A percentile compares a stretch with the other conserved stretches of the same genome.
phyloP scores from a whole-genome alignment of 1,284 basidiomycete species.

The Coriolopsis trogii region DNA sequence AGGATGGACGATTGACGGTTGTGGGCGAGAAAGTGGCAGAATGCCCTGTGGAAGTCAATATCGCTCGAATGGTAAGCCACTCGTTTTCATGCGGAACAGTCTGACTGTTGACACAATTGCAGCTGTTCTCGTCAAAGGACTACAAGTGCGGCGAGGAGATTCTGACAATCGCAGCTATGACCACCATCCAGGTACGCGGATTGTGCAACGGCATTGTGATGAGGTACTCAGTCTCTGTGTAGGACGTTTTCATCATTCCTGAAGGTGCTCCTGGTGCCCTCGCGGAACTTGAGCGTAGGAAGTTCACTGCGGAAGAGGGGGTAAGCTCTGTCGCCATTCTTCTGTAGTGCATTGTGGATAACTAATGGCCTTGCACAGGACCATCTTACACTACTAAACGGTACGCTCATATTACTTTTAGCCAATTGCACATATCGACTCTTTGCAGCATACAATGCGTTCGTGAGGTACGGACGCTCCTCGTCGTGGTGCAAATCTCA shows the following conservation, averaged over 20 bases:
- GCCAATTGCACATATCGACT: neutral
- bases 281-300: constrained; percentile 88
- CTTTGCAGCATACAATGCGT: constrained; percentile 85
- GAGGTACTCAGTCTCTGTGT: neutral
- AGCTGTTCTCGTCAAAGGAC: constrained; percentile 87
- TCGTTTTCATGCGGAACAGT: constrained; percentile 20
- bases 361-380: constrained; percentile 53
- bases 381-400: constrained; percentile 89
- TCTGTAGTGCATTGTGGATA: neutral
- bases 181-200: constrained; percentile 73
- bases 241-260: constrained; percentile 89
- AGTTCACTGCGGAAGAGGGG: constrained; percentile 97
- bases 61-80: constrained; percentile 71
- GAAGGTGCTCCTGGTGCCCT: constrained; percentile 84
- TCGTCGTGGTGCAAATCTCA: constrained; percentile 93
- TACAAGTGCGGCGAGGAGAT: constrained; percentile 92
- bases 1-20: constrained; percentile 65
- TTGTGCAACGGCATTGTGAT: neutral
- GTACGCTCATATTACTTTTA: constrained; percentile 41
- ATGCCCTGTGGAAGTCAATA: constrained; percentile 74
- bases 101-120: constrained; percentile 3
- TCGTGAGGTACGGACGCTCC: constrained; percentile 79
- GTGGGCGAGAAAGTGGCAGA: constrained; percentile 77
- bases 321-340: constrained; percentile 44
- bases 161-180: constrained; percentile 95